A percentile compares a stretch with the other conserved stretches of the same genome.
phyloP scores from a whole-genome alignment of 345 rosid species.

The Clausena lansium region DNA sequence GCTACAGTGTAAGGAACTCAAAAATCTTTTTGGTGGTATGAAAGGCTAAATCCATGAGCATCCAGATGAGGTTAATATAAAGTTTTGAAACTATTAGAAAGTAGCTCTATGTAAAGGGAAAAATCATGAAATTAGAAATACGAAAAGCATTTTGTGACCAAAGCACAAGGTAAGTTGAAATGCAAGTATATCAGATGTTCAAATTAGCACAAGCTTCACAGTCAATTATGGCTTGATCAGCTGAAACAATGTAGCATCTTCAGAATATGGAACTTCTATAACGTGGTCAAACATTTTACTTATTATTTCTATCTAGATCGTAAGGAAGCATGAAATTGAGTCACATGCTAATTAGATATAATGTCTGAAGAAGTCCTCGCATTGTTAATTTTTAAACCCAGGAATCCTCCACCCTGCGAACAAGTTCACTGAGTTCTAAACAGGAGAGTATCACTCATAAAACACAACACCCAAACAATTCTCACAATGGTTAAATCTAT shows the following conservation, averaged over 20 bases:
- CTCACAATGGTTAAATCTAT: not conserved
- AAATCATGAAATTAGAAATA: not conserved
- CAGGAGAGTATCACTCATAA: not conserved
- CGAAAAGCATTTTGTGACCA: not conserved
- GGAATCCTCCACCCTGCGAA: not conserved
- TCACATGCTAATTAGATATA: not conserved
- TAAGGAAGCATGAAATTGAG: not conserved
- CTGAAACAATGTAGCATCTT: not conserved
- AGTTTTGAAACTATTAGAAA: not conserved
- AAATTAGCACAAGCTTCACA: not conserved
- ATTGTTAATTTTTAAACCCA: not conserved
- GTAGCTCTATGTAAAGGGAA: not conserved
- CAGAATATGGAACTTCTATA: not conserved
- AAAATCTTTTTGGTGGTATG: not conserved
- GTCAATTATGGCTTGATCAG: not conserved
- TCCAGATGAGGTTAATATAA: not conserved
- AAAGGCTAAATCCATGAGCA: not conserved
- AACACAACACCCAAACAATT: not conserved
- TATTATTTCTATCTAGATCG: not conserved
- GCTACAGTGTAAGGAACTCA: not conserved
- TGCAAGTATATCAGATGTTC: not conserved
- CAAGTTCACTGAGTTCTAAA: not conserved
- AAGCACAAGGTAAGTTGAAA: not conserved
- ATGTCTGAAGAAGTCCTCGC: not conserved
- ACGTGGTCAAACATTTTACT: not conserved